phyloP scores from a whole-genome alignment of 306 rosid species.

The Corylus heterophylla region DNA sequence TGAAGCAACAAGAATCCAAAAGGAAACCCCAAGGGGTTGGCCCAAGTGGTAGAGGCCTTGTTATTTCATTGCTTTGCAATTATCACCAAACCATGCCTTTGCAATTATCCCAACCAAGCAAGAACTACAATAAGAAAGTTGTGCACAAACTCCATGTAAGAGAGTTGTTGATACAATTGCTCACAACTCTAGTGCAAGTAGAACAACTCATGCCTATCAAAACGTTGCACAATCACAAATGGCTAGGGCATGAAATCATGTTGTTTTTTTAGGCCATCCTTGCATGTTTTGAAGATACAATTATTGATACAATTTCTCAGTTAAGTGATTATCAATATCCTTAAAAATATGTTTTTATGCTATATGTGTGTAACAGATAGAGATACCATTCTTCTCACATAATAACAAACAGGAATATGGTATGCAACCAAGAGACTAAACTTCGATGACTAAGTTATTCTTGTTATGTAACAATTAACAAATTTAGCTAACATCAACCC shows the following conservation, averaged over 20 bases:
- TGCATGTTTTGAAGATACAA: no score
- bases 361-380: background rate
- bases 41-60: no score
- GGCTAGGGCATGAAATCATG: background rate
- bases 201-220: background rate
- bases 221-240: background rate
- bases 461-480: background rate
- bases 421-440: background rate
- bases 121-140: background rate
- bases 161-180: no score
- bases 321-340: background rate
- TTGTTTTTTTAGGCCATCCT: no score
- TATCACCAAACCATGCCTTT: no score
- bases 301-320: no score
- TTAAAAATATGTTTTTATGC: background rate
- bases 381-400: background rate
- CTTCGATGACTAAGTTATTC: background rate
- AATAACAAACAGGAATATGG: background rate
- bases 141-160: no score
- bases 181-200: background rate
- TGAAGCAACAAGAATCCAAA: no score
- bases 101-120: background rate
- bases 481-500: no score
- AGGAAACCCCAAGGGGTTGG: no score
- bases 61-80: no score